phyloP scores from a whole-genome alignment of 2,329 filamentous ascomycete genomes.

The Alternaria brassicae region DNA sequence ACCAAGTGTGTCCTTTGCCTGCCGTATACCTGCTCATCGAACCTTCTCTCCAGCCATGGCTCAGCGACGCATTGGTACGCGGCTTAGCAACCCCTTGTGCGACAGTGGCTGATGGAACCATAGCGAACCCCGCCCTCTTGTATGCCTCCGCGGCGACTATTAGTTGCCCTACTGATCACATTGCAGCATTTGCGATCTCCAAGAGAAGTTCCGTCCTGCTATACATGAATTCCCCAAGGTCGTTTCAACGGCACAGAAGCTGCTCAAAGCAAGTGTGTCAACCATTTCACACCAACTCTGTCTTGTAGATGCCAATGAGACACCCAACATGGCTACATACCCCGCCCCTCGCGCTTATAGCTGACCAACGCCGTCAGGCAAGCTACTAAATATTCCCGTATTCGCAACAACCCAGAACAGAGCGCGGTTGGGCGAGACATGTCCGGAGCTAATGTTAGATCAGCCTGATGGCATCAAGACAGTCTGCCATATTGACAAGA shows the following conservation, averaged over 20 bases:
- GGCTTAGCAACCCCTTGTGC: constrained; percentile 15
- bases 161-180: constrained; percentile 27
- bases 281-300: neutral
- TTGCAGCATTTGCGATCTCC: constrained; percentile 85
- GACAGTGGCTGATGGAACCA: constrained; percentile 32
- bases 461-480: constrained; percentile 60
- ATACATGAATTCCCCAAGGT: constrained; percentile 88
- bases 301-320: neutral
- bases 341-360: neutral
- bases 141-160: constrained; percentile 26
- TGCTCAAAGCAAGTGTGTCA: constrained; percentile 57
- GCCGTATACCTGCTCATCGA: constrained; percentile 4
- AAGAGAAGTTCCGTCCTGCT: constrained; percentile 86
- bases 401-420: constrained; percentile 87
- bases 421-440: constrained; percentile 78
- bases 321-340: neutral
- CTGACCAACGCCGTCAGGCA: constrained; percentile 41
- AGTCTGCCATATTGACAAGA: constrained; percentile 77
- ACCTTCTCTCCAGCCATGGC: constrained; percentile 34
- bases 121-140: constrained; percentile 53
- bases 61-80: constrained; percentile 42
- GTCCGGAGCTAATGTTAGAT: constrained; percentile 70
- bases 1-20: neutral
- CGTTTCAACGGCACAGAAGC: constrained; percentile 60
- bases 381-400: constrained; percentile 75